These are phyloP conservation scores for Chenopodium suecicum DNA, from an alignment of 148 eudicot species.

Conservation along the genomic window DNA sequence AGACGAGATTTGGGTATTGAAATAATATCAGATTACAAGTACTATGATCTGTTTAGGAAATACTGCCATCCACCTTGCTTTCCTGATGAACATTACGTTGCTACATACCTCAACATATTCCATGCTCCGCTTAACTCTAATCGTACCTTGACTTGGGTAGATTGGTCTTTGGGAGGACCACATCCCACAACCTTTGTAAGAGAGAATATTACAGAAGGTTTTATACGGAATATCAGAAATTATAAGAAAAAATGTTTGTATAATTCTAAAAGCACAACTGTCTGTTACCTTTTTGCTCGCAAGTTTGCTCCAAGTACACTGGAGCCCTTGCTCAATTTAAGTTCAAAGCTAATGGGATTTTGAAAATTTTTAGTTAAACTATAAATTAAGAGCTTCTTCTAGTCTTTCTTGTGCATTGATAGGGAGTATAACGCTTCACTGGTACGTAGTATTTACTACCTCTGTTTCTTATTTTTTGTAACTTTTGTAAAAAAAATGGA, in stretches of 20 bases:
- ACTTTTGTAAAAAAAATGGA: too few relatives aligned
- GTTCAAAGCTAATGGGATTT: slow-evolving; percentile 51
- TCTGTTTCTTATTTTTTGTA: too few relatives aligned
- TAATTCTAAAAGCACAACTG: slow-evolving; percentile 29
- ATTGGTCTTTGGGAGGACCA: slow-evolving; percentile 63
- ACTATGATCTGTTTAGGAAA: slow-evolving; percentile 51
- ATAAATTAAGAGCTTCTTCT: not conserved
- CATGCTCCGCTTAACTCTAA: slow-evolving; percentile 46
- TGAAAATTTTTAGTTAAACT: slow-evolving; percentile 18
- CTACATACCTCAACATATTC: slow-evolving; percentile 57
- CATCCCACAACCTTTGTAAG: slow-evolving; percentile 56
- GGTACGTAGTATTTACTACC: too few relatives aligned
- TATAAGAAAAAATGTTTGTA: slow-evolving; percentile 54
- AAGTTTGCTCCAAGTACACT: slow-evolving; percentile 63
- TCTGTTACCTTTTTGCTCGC: slow-evolving; percentile 76
- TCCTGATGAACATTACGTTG: slow-evolving; percentile 75
- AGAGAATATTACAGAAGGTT: slow-evolving; percentile 50
- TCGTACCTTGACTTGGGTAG: slow-evolving; percentile 65
- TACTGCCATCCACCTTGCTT: slow-evolving; percentile 68
- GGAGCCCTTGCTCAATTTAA: slow-evolving; percentile 54
- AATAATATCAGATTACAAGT: slow-evolving; percentile 57
- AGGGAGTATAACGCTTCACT: too few relatives aligned
- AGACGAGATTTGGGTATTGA: slow-evolving; percentile 46
- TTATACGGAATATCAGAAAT: slow-evolving; percentile 52
- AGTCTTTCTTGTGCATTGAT: too few relatives aligned